Evolutionary conservation across 768 basidiomycete genomes (phyloP), one percentile per base, ranked within the genome.

Genomic region (Xerocomus potaroensis): DNA sequence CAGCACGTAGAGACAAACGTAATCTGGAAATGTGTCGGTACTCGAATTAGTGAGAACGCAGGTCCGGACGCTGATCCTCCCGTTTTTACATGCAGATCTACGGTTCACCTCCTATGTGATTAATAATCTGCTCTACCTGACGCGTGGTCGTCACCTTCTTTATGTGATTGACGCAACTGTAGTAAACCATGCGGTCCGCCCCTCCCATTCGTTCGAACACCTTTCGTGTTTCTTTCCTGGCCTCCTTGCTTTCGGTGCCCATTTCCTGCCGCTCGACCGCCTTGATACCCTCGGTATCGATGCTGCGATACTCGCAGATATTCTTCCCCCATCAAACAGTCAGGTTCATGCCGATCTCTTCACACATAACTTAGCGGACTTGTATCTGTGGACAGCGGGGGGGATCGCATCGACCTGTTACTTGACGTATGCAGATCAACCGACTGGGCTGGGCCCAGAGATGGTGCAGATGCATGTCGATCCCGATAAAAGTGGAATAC

Each of bases 191-290:
- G 9, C 56, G 4, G 51, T 58, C n/a, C 32, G 44, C 1, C 68
- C 78, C 12, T 65, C 73, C 3, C 77, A 82, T 54, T 52, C 53
- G 10, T 78, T 87, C 49, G 84, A 89, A 54, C 87, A 89, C 56
- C 69, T 90, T 16, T 77, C 85, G 1, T 88, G 87, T 62, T 90
- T 88, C 69, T 72, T 87, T 44, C 86, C 86, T 0, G 87, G 87
- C 5, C 72, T 88, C 9, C 70, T 90, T 19, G 84, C 86, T 6
- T 75, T 90, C 3, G 87, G 87, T 14, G 84, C 67, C 4, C 76
- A 83, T 54, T 76, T 76, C 7, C 73, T 87, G 23, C 78, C 78
- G 5, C 69, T 83, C 35, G 69, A 83, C 50, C 62, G 76, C 42
- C 72, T 83, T 7, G 62, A 69, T 16, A 54, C 67, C 2, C 56